These are phyloP conservation scores for Mucor sp. DNA, from an alignment of 371 early-diverging fungal genomes.

Conservation along the genomic window DNA sequence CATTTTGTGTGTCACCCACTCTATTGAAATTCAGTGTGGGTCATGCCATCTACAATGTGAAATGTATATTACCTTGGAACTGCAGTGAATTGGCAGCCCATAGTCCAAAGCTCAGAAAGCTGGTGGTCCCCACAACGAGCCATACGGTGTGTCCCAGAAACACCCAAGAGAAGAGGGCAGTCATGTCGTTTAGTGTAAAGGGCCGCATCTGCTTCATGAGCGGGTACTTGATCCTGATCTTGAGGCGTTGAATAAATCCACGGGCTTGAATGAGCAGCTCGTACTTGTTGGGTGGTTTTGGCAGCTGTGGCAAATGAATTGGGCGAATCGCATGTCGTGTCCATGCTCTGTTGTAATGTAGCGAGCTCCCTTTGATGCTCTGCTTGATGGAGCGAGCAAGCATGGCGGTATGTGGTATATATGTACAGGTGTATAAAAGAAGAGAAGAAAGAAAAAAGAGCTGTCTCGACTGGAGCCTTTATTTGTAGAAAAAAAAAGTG, in stretches of 20 bases:
- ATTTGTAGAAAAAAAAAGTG: background rate
- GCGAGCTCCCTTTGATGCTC: background rate
- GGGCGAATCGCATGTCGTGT: background rate
- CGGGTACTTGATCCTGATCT: constrained; percentile 59
- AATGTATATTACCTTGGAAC: constrained; percentile 72
- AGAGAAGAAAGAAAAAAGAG: background rate
- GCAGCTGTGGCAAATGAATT: background rate
- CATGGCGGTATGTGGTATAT: background rate
- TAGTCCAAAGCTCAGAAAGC: constrained; percentile 82
- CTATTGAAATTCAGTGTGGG: constrained; percentile 32
- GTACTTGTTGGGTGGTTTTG: constrained; percentile 26
- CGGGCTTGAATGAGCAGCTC: constrained; percentile 51
- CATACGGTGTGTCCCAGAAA: constrained; percentile 86
- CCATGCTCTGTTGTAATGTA: background rate
- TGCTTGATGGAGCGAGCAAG: background rate
- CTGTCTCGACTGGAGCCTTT: background rate
- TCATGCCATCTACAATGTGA: background rate
- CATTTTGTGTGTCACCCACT: constrained; percentile 77
- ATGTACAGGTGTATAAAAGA: no score
- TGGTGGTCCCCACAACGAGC: constrained; percentile 88
- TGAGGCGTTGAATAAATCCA: constrained; percentile 53
- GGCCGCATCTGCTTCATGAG: constrained; percentile 74
- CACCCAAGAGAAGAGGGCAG: constrained; percentile 90
- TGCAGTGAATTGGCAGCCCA: constrained; percentile 85
- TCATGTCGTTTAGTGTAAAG: constrained; percentile 86